phyloP scores from a whole-genome alignment of 2,329 filamentous ascomycete genomes.

The Trichoderma sp. region DNA sequence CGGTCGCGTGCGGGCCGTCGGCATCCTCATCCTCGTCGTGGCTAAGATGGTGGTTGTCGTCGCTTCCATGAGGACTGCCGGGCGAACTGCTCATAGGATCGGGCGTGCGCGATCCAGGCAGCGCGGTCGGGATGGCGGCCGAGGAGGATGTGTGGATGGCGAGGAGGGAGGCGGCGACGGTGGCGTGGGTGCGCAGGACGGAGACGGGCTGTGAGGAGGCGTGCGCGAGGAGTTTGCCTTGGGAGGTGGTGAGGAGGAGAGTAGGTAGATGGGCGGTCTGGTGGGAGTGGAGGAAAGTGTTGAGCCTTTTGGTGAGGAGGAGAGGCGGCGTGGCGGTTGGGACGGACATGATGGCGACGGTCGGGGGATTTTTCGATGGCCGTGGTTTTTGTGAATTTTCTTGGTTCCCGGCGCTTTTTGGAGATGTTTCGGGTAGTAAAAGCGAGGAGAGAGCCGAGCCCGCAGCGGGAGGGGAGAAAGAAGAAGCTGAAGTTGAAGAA shows the following conservation, averaged over 20 bases:
- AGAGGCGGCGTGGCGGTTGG: slow-evolving; percentile 48
- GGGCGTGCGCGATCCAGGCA: slow-evolving; percentile 37
- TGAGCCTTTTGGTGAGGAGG: slow-evolving; percentile 64
- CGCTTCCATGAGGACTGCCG: slow-evolving; percentile 24
- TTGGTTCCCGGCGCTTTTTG: not conserved
- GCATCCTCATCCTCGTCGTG: slow-evolving; percentile 1
- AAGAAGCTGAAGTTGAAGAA: not conserved
- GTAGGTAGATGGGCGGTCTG: slow-evolving; percentile 57
- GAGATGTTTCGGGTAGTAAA: not conserved
- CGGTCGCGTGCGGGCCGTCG: not conserved
- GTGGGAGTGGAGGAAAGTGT: slow-evolving; percentile 58
- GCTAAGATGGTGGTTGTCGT: slow-evolving; percentile 12
- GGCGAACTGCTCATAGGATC: slow-evolving; percentile 28
- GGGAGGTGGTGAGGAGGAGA: slow-evolving; percentile 56
- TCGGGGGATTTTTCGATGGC: not conserved
- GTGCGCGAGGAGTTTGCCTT: slow-evolving; percentile 63
- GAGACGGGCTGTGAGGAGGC: slow-evolving; percentile 55
- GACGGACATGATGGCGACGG: slow-evolving; percentile 36
- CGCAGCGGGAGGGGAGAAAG: not conserved
- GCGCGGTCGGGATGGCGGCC: slow-evolving; percentile 40
- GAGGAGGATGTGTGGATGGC: slow-evolving; percentile 52
- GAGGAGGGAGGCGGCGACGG: slow-evolving; percentile 61
- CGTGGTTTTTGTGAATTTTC: not conserved
- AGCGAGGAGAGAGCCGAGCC: not conserved
- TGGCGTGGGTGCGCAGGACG: slow-evolving; percentile 60